Percentiles rank a stretch among this genome's conserved stretches.
Evolutionary conservation across 495 filamentous ascomycete genomes (phyloP).

Genomic region (Penicillium lagena): DNA sequence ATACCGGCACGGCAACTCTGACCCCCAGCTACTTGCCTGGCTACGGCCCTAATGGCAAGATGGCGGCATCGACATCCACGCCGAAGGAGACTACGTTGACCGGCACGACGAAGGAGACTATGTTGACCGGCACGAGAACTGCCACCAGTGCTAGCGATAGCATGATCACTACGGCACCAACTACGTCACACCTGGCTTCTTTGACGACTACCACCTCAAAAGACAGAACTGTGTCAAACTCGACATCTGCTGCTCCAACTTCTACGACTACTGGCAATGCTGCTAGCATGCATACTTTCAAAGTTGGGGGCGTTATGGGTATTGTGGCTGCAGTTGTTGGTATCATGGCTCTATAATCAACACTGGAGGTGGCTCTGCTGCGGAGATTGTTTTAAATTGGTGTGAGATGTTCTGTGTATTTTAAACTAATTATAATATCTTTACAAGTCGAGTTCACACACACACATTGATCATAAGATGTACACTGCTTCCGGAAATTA

Average conservation of each 20-base stretch:
- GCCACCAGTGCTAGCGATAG: background rate
- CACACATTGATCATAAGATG: no score
- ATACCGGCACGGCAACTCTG: slow-evolving; percentile 50
- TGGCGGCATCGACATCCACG: slow-evolving; percentile 12
- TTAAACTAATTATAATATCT: no score
- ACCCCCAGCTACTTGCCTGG: slow-evolving; percentile 43
- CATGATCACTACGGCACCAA: slow-evolving; percentile 12
- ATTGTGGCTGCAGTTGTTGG: slow-evolving; percentile 27
- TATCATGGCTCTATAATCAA: slow-evolving; percentile 9
- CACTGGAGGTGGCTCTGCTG: background rate
- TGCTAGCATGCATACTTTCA: background rate
- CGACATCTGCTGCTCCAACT: slow-evolving; percentile 6
- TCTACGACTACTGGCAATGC: slow-evolving; percentile 6
- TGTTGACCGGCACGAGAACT: no score
- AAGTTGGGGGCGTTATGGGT: slow-evolving; percentile 10
- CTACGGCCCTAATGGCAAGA: slow-evolving; percentile 20
- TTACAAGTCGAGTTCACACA: no score
- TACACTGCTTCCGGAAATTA: no score
- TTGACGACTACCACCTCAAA: slow-evolving; percentile 10
- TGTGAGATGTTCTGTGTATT: background rate
- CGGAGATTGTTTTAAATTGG: background rate
- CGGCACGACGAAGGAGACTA: background rate
- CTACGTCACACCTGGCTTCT: slow-evolving; percentile 7
- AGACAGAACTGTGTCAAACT: slow-evolving; percentile 1
- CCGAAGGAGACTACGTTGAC: slow-evolving; percentile 6